phyloP scores from a whole-genome alignment of 179 eudicot species.

The Actinidia arguta region DNA sequence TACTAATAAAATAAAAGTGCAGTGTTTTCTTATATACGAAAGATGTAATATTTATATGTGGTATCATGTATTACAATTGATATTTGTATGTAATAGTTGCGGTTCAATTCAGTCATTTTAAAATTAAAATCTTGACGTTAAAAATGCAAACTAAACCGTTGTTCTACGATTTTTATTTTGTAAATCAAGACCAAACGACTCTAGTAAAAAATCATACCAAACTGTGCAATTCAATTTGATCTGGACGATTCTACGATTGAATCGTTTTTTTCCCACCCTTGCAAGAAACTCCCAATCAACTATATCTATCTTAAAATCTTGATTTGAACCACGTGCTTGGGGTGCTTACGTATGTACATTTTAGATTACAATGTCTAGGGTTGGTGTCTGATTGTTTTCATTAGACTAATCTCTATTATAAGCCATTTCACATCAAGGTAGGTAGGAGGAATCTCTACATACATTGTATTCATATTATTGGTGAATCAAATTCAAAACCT shows the following conservation, averaged over 20 bases:
- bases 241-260: too few species aligned
- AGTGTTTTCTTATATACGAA: too few species aligned
- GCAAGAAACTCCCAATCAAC: not conserved
- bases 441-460: constrained; percentile 28
- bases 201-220: not conserved
- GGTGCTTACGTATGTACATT: not conserved
- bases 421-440: constrained; percentile 11
- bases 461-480: not conserved
- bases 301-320: not conserved
- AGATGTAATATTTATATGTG: too few species aligned
- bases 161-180: not conserved
- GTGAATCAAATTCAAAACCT: too few species aligned
- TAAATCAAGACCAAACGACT: not conserved
- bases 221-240: too few species aligned
- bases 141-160: too few species aligned
- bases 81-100: too few species aligned
- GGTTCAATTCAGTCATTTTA: too few species aligned
- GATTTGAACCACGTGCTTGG: not conserved
- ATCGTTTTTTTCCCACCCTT: not conserved
- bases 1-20: too few species aligned
- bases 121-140: too few species aligned
- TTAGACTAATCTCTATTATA: not conserved
- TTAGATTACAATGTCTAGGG: not conserved
- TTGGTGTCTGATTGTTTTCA: constrained; percentile 1
- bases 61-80: too few species aligned